A percentile compares a stretch with the other conserved stretches of the same genome.
Conservation (phyloP, 2,329 filamentous ascomycete species). For the Botryotinia narcissicola region DNA sequence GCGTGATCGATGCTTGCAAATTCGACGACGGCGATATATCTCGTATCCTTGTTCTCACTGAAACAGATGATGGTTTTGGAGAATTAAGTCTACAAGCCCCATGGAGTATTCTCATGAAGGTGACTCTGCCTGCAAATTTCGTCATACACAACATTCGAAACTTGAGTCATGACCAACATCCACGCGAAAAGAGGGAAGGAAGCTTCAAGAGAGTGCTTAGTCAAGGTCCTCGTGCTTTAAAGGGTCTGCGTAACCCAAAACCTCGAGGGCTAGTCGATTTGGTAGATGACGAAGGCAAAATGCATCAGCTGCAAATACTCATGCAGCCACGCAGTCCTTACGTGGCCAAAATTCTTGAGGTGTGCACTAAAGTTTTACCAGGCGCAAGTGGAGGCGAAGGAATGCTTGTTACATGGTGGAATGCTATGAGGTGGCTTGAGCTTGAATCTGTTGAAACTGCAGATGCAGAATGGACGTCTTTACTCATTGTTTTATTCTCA, state of each 20-base stretch:
- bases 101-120: constrained; percentile 68
- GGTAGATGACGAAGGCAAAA: constrained; percentile 57
- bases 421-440: constrained; percentile 67
- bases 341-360: constrained; percentile 58
- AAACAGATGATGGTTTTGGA: constrained; percentile 60
- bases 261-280: constrained; percentile 63
- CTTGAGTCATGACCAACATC: constrained; percentile 55
- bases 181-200: constrained; percentile 53
- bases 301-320: constrained; percentile 66
- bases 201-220: constrained; percentile 46
- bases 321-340: constrained; percentile 64
- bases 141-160: constrained; percentile 58
- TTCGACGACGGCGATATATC: constrained; percentile 64
- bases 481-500: constrained; percentile 61
- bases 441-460: constrained; percentile 46
- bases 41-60: constrained; percentile 67
- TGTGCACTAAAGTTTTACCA: constrained; percentile 63
- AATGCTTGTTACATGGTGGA: constrained; percentile 70
- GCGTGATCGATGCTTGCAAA: constrained; percentile 71
- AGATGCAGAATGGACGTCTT: constrained; percentile 67
- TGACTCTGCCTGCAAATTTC: constrained; percentile 59
- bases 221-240: constrained; percentile 40
- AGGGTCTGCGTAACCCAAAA: constrained; percentile 56
- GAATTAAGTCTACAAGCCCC: constrained; percentile 72
- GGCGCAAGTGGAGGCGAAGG: constrained; percentile 56